Conservation (phyloP, 2,329 filamentous ascomycete species). For the Keithomyces neogunnii region DNA sequence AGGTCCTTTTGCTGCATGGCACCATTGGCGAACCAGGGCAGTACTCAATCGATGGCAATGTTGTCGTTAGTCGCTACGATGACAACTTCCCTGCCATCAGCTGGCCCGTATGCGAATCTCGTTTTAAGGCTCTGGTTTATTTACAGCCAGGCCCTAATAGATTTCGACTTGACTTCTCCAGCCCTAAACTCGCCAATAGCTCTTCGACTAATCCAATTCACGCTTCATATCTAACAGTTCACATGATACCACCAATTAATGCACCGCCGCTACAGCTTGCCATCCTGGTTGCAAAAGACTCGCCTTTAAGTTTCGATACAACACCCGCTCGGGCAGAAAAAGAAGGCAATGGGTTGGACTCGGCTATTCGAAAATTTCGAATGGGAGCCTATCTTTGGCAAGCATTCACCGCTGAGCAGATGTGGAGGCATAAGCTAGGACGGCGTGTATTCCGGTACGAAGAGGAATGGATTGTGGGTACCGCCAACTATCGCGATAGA, state of each 20-base stretch:
- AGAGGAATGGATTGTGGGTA: slow-evolving; percentile 87
- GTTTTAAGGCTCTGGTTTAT: slow-evolving; percentile 88
- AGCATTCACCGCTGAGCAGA: slow-evolving; percentile 92
- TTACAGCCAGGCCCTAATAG: slow-evolving; percentile 87
- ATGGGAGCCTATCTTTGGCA: slow-evolving; percentile 98
- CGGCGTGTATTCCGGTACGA: slow-evolving; percentile 84
- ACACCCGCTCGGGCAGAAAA: slow-evolving; percentile 64
- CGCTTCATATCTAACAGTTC: slow-evolving; percentile 70
- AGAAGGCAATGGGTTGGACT: slow-evolving; percentile 75
- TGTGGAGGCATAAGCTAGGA: slow-evolving; percentile 82
- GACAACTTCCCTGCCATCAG: slow-evolving; percentile 73
- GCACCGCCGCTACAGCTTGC: slow-evolving; percentile 82
- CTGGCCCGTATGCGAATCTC: slow-evolving; percentile 83
- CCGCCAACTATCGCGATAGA: slow-evolving; percentile 66
- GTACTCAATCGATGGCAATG: slow-evolving; percentile 64
- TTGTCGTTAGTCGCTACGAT: slow-evolving; percentile 75
- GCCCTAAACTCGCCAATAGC: slow-evolving; percentile 67
- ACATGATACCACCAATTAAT: slow-evolving; percentile 74
- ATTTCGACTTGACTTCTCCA: slow-evolving; percentile 79
- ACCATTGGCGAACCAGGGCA: slow-evolving; percentile 66
- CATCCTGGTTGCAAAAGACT: slow-evolving; percentile 82
- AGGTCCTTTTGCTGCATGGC: slow-evolving; percentile 74
- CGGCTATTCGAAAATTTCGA: slow-evolving; percentile 79
- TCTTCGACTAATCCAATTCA: slow-evolving; percentile 62
- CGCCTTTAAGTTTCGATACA: slow-evolving; percentile 75